Evolutionary conservation across 345 rosid species (phyloP).

Genomic region (Hevea brasiliensis): DNA sequence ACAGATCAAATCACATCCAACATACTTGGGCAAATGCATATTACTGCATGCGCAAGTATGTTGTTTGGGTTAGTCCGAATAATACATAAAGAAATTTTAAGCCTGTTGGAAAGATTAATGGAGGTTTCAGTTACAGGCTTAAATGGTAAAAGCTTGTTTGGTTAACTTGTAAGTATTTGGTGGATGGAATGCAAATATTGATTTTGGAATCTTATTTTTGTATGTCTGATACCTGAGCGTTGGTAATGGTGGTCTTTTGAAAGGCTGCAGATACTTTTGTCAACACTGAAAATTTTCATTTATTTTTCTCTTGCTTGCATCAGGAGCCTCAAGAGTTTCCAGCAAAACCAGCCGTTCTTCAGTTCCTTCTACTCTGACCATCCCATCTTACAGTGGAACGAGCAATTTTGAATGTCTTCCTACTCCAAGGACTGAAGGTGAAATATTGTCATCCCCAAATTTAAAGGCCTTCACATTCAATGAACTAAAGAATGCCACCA

Average conservation of each 20-base stretch:
- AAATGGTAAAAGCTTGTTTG: neutral
- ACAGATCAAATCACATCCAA: no score
- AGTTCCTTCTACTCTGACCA: conserved; percentile 57
- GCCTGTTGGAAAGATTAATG: no score
- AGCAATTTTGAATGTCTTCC: conserved; percentile 58
- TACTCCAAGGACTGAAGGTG: conserved; percentile 89
- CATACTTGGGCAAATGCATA: no score
- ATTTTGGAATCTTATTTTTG: neutral
- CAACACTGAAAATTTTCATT: no score
- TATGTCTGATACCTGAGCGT: neutral
- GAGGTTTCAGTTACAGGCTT: no score
- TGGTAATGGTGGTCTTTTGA: neutral
- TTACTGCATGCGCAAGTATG: no score
- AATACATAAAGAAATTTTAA: no score
- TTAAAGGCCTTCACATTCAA: conserved; percentile 74
- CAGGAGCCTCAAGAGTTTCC: conserved; percentile 60
- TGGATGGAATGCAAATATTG: neutral
- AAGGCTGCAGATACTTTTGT: neutral
- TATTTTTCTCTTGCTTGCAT: conserved; percentile 27
- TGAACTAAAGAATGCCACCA: conserved; percentile 82
- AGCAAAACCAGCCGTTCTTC: conserved; percentile 76
- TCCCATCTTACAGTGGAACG: conserved; percentile 55
- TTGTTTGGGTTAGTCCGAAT: no score
- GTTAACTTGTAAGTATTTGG: neutral
- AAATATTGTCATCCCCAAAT: conserved; percentile 83